phyloP scores from a whole-genome alignment of 164 flowering plant genomes.

The Euptelea pleiosperma region DNA sequence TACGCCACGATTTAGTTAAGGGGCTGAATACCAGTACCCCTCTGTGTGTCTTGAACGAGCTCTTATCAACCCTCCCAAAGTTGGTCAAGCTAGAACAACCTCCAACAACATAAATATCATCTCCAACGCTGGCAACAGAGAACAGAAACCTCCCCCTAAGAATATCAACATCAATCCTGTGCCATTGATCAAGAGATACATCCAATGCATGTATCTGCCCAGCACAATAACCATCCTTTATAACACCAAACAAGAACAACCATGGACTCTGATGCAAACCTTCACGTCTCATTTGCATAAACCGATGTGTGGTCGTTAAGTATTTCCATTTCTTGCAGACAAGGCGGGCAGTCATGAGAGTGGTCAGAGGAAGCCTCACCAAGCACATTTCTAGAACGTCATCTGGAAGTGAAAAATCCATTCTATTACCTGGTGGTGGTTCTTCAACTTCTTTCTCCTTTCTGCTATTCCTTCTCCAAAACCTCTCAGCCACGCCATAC shows the following conservation, averaged over 20 bases:
- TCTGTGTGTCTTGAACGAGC: conserved; percentile 82
- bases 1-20: conserved; percentile 68
- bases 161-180: conserved; percentile 54
- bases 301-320: conserved; percentile 60
- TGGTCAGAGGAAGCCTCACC: conserved; percentile 72
- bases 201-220: conserved; percentile 85
- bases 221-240: conserved; percentile 76
- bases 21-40: conserved; percentile 71
- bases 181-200: conserved; percentile 71
- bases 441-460: conserved; percentile 43
- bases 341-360: conserved; percentile 87
- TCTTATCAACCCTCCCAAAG: conserved; percentile 76
- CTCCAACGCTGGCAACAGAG: conserved; percentile 69
- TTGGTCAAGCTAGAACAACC: conserved; percentile 88
- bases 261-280: conserved; percentile 67
- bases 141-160: conserved; percentile 81
- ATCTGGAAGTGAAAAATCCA: conserved; percentile 71
- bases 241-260: conserved; percentile 85
- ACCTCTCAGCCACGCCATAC: conserved; percentile 60
- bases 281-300: conserved; percentile 68
- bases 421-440: conserved; percentile 23
- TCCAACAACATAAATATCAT: conserved; percentile 73
- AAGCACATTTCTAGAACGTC: conserved; percentile 91
- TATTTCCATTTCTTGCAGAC: conserved; percentile 89
- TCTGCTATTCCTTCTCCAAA: conserved; percentile 60